Evolutionary conservation across 352 stramenopile genomes (phyloP), one percentile per base, ranked within the genome.

Genomic region (Phytopythium litorale): DNA sequence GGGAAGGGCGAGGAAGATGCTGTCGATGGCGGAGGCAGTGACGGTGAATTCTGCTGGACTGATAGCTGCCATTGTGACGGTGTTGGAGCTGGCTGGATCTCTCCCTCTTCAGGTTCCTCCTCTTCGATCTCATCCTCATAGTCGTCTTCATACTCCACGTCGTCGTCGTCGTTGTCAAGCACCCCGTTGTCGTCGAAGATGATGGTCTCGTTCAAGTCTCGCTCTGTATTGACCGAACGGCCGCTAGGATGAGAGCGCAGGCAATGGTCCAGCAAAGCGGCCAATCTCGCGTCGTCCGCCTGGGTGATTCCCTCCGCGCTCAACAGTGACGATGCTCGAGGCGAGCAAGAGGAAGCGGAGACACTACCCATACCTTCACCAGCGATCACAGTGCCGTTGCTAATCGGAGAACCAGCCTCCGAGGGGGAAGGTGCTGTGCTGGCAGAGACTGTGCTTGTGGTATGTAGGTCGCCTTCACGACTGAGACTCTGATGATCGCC

Each of bases 191-290:
- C 56, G 11, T 63, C 65, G 9, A 70, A 49, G 23, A 67, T 58
- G 15, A 9, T 18, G 7, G 4, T 4, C 46, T 76, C 66, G n/a
- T 68, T 60, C n/a, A 71, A 71, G 64, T 70, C 58, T 15, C 68
- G 56, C 5, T 65, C 40, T 15, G 67, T 65, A 48, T 61, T 58
- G 11, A n/a, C 46, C 15, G 67, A 62, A 1, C 33, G 16, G 19
- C 51, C 61, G 43, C 33, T 33, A n/a, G 33, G 7, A n/a, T 42
- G 9, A 19, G 37, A 25, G 4, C 52, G 13, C 23, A 58, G 16
- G 12, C 52, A 58, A 8, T 46, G 37, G 12, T n/a, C 9, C 33
- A 58, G 52, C n/a, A 58, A n/a, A 0, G 30, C 52, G 7, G 52
- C 52, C 12, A 58, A n/a, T 11, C 52, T 18, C 23, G 32, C 52